phyloP scores from a whole-genome alignment of 208 protist species.

The Vickermania ingenoplastis region DNA sequence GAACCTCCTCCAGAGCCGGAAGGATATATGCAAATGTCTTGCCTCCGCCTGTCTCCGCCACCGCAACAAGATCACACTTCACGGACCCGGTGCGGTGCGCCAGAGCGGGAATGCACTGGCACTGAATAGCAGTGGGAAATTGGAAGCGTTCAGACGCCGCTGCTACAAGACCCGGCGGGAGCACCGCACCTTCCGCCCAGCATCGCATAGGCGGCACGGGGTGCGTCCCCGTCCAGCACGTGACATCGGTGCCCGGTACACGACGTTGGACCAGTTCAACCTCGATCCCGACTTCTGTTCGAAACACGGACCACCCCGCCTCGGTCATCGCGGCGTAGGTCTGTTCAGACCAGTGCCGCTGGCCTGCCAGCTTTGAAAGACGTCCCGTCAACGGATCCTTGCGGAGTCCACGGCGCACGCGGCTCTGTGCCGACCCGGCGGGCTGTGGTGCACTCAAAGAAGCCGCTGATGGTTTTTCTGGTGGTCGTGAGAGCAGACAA shows the following conservation, averaged over 20 bases:
- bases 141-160: conserved; percentile 29
- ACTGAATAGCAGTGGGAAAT: conserved; percentile 69
- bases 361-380: conserved; percentile 3
- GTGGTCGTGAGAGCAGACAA: no score
- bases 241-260: neutral
- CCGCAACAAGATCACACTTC: conserved; percentile 72
- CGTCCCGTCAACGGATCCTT: conserved; percentile 1
- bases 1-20: conserved; percentile 70
- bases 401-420: neutral
- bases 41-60: conserved; percentile 90
- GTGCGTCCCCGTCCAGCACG: neutral
- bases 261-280: conserved; percentile 30
- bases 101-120: conserved; percentile 63
- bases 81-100: neutral
- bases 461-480: no score
- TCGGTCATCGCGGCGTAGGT: conserved; percentile 39
- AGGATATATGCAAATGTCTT: conserved; percentile 92
- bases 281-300: conserved; percentile 59
- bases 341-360: conserved; percentile 46
- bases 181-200: conserved; percentile 58
- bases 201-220: conserved; percentile 47
- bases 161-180: conserved; percentile 52
- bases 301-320: conserved; percentile 62
- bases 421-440: no score
- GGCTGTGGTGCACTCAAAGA: no score